Evolutionary conservation across 176 grass and related monocot genomes (phyloP), one percentile per base, ranked within the genome.

Genomic region (Pontederia paniculata): DNA sequence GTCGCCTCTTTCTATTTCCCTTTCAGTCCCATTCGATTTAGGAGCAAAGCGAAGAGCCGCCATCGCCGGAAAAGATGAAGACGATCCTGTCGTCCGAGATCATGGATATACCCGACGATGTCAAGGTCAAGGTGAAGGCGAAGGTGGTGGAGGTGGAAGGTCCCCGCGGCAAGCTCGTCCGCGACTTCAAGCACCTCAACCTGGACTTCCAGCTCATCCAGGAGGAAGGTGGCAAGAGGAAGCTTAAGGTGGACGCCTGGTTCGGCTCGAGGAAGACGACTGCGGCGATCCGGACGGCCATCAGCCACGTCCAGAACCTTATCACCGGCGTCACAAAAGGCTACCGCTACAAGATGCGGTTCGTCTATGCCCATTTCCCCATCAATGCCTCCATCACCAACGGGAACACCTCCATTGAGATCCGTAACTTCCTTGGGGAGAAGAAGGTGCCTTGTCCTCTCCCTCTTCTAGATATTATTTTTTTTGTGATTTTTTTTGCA

Each of bases 121-220:
- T 93, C 15, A 80, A 69, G 4, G 73, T 93, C 0, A 77, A 80
- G 69, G 88, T 93, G 0, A 57, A 63, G 0, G 83, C 79, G 0
- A 94, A 94, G 83, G 44, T 88, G 62, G 70, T 94, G 12, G 67
- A 72, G 45, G 83, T 94, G 37, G 77, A 80, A 70, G 88, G 88
- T 0, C 83, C 83, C 14, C 83, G 83, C 8, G 80, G 88, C 1
- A 94, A 77, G 66, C 83, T 94, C 2, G 80, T 77, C 15, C 79
- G 80, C 69, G 73, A 83, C 73, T 94, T 94, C 67, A 94, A 94
- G 83, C 88, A 94, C 70, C 83, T 88, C 52, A 94, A 94, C 83
- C 88, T 94, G 45, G 83, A 88, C 72, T 88, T 94, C 77, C 88
- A 88, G 80, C 80, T 94, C 46, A 72, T 72, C 54, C 79, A 93